phyloP scores from a whole-genome alignment of 306 rosid species.

The Phaseolus lunatus region DNA sequence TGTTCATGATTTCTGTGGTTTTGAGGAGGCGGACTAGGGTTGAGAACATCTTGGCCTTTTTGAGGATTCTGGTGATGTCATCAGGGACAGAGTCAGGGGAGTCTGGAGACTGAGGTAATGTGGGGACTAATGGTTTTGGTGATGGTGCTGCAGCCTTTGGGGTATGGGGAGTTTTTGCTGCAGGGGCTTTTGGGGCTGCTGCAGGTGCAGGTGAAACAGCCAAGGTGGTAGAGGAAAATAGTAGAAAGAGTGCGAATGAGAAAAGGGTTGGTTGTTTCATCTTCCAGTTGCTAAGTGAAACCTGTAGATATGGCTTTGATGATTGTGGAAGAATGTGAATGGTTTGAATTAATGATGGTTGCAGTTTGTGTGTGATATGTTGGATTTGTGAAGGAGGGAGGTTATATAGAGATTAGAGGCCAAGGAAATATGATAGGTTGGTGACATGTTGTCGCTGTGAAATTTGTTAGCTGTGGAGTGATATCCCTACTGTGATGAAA shows the following conservation, averaged over 20 bases:
- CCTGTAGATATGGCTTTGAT: neutral
- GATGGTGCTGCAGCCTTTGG: constrained; percentile 30
- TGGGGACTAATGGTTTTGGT: constrained; percentile 41
- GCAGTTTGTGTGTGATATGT: neutral
- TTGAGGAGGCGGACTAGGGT: constrained; percentile 48
- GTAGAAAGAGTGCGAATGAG: constrained; percentile 22
- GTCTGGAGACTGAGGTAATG: constrained; percentile 48
- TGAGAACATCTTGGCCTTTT: constrained; percentile 45
- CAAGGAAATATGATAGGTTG: constrained; percentile 28
- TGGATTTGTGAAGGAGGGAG: neutral
- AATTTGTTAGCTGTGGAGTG: constrained; percentile 25
- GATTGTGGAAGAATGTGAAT: constrained; percentile 7
- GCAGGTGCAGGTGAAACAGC: constrained; percentile 49
- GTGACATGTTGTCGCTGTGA: constrained; percentile 38
- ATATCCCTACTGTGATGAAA: no score
- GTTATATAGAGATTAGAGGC: neutral
- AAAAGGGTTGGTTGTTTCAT: constrained; percentile 43
- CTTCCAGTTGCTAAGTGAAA: neutral
- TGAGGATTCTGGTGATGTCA: constrained; percentile 46
- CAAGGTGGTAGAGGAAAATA: constrained; percentile 1
- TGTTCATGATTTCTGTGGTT: constrained; percentile 51
- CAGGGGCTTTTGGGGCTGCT: constrained; percentile 38
- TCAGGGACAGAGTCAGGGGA: constrained; percentile 38
- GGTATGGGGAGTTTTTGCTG: constrained; percentile 13
- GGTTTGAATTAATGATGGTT: neutral